A percentile compares a stretch with the other conserved stretches of the same genome.
Evolutionary conservation across 305 asterid species (phyloP).

Genomic region (Fraxinus sp.): DNA sequence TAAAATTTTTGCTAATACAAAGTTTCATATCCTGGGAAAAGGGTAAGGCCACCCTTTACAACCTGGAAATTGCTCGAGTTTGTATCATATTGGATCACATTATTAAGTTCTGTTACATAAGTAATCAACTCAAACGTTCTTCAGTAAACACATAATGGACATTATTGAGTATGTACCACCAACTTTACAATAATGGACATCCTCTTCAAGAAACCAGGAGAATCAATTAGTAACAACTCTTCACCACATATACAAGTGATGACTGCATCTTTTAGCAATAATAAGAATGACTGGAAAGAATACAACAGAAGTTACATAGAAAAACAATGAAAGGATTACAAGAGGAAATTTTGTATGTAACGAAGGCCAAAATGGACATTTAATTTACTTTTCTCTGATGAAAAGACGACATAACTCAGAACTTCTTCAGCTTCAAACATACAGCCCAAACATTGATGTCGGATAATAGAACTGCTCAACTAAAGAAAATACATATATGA

Average conservation of each 20-base stretch:
- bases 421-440: constrained; percentile 16
- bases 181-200: background rate
- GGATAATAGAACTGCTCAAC: background rate
- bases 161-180: background rate
- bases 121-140: background rate
- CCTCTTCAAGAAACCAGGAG: constrained; percentile 14
- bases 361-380: background rate
- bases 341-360: background rate
- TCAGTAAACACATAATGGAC: background rate
- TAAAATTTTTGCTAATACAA: background rate
- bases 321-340: background rate
- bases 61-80: background rate
- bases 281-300: background rate
- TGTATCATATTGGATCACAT: background rate
- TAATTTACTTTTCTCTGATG: background rate
- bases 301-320: background rate
- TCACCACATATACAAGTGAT: background rate
- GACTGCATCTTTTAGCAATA: background rate
- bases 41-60: background rate
- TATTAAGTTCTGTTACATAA: background rate
- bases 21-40: background rate
- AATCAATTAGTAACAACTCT: background rate
- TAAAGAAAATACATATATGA: constrained; percentile 5
- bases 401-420: background rate
- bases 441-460: constrained; percentile 6